phyloP scores from a whole-genome alignment of 108 stramenopile species.

The Heterococcus sp. region DNA sequence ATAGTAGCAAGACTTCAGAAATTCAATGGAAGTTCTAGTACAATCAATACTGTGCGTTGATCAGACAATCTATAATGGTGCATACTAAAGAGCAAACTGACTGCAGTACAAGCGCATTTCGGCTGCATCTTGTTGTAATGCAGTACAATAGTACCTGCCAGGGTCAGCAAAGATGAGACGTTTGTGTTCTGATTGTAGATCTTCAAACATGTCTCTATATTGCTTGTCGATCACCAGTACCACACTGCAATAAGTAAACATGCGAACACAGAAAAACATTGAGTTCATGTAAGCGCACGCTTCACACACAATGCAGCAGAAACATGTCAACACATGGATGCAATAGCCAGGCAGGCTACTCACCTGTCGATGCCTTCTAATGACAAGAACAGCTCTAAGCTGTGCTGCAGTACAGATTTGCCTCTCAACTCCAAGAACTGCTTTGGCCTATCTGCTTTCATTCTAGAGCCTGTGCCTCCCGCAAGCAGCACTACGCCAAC shows the following conservation, averaged over 20 bases:
- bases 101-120: too few relatives aligned
- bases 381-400: conserved; percentile 76
- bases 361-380: conserved; percentile 57
- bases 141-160: too few relatives aligned
- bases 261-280: neutral
- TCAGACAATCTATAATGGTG: too few relatives aligned
- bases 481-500: conserved; percentile 83
- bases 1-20: too few relatives aligned
- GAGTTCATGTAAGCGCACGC: neutral
- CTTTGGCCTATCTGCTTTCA: conserved; percentile 87
- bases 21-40: too few relatives aligned
- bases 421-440: conserved; percentile 77
- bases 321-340: neutral
- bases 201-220: conserved; percentile 76
- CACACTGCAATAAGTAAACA: conserved; percentile 49
- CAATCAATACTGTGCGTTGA: too few relatives aligned
- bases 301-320: neutral
- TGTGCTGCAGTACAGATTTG: conserved; percentile 78
- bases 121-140: too few relatives aligned
- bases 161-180: conserved; percentile 82
- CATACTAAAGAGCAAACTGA: too few relatives aligned
- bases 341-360: conserved; percentile 30
- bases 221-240: conserved; percentile 82
- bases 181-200: conserved; percentile 61
- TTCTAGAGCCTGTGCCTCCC: conserved; percentile 86